Base-by-base conservation (phyloP, 805 yeast genomes). In the Ogataea methanolica region DNA sequence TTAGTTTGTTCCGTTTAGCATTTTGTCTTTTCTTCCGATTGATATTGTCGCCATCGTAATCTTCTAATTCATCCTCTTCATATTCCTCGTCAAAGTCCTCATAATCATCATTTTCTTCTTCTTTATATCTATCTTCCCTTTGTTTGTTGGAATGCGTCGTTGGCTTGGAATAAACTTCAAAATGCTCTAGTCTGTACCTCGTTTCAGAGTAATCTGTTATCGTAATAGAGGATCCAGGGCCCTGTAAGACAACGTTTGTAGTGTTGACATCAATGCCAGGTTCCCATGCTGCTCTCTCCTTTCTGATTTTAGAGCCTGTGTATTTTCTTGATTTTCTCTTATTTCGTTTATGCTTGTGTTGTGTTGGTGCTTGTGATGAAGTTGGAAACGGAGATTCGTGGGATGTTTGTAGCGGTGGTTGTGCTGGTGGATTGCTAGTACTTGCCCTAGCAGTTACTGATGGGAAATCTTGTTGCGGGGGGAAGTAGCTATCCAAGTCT, bases 201-300 rank as follows among this genome's bases (percentile, higher is more conserved):
- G 56, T 57, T 44, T 68, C 61, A 23, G 72, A 68, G 58, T 79
- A 80, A 55, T 80, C 85, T 0, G 80, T 72, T 5, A 80, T 63
- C 0, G 82, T 77, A 6, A 79, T 69, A 1, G 74, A 69, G 0
- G 84, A 78, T 0, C 83, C 83, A 3, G 75, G 69, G 1, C 80
- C 68, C 14, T 71, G 70, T n/a, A 79, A 58, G 8, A 75, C 69
- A 5, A 80, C 82, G 21, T 67, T 72, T 1, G 82, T 79, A 0
- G 75, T 74, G 8, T 70, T 60, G 33, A 77, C 67, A 55, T 80
- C 76, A 26, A 79, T 70, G 17, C 85, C 85, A 0, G 85, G 85
- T 54, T 80, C 85, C 77, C 80, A 76, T 22, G 75, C 79, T 5
- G 78, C 71, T 41, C 75, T 57, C 43, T 65, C 69, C 37, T 72